Base-by-base conservation (phyloP, 192 early-diverging fungal genomes). In the Umbelopsis sp. region DNA sequence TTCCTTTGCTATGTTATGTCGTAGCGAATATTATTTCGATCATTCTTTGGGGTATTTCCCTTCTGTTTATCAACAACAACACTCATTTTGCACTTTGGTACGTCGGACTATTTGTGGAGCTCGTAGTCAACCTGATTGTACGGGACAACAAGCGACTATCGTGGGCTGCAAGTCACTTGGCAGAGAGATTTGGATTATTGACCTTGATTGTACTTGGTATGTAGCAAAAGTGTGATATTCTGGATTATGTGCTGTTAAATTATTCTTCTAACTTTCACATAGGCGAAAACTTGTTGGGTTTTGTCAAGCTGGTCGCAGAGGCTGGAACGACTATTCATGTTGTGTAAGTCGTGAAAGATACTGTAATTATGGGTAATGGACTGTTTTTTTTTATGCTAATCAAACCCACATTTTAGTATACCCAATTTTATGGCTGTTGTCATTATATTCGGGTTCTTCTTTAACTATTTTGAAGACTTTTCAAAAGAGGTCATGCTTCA, bases 391-490 rank as follows among this genome's bases (percentile, higher is more conserved):
- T 36, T 72, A 66, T 50, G 3, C 29, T 66, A 44, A 50, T 34
- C 2, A 32, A 20, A 1, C 1, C 9, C 9, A 44, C 10, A 45
- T 26, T 31, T 4, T 45, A 76, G 70, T 31, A 38, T 69, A 9
- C 71, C 81, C 32, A 74, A 79, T 74, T 79, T 84, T 45, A 80
- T 84, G 68, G 82, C 83, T 12, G 82, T 85, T 25, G 75, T 76
- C 7, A 71, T 85, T 38, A 78, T 85, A 26, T 81, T 82, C 54
- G 82, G 83, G 20, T 80, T 82, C 50, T 85, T 82, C 66, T 85
- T 85, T 71, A 70, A 82, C 45, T 85, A 85, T 51, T 85, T 85
- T 79, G 83, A 85, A 20, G 81, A 85, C 50, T 85, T 82, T 45
- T 80, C 78, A 49, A 82, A 85, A 53, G 81, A 83, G 71, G 72